Base-by-base conservation (phyloP, 495 filamentous ascomycete genomes). In the Annulohypoxylon bovei region DNA sequence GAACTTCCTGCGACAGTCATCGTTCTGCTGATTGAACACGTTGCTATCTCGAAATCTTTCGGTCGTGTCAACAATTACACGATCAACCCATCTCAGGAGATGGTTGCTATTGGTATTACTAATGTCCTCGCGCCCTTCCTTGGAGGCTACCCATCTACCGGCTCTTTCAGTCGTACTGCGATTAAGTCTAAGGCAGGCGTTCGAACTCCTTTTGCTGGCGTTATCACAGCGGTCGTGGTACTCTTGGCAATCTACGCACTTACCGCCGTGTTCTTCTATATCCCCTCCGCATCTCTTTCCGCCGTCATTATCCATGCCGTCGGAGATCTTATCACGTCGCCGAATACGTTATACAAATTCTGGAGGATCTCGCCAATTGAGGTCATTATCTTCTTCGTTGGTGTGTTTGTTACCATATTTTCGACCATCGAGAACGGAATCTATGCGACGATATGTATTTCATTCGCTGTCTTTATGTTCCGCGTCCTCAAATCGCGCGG, bases 101-200 rank as follows among this genome's bases (percentile, higher is more conserved):
- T 99, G 81, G 91, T 99, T 23, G 96, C 92, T 23, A 98, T 99
- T 74, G 95, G 95, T 50, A 86, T 98, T 7, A 91, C 90, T 18
- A 99, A 99, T 77, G 83, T 98, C 33, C 85, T 99, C 1, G 94
- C 93, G 4, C 95, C 95, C 6, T 98, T 99, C 81, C 88, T 99
- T 6, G 95, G 95, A 63, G 95, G 86, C 2, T 99, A 97, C 71
- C 94, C 96, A 1, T 92, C 95, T 0, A 99, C 95, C 27, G 95
- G 95, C 4, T 98, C 96, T 11, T 99, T 99, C 85, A 97, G 93
- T 14, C 91, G 95, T 23, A 99, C 95, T 47, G 95, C 95, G 25
- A 98, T 99, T 83, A 97, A 98, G 80, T 95, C 94, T 1, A 99
- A 98, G 82, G 94, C 96, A 40, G 95, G 95, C 72, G 95, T 98